Evolutionary conservation across 1,139 yeast genomes (phyloP), one percentile per base, ranked within the genome.

Genomic region (Saccharomyces hybrid): DNA sequence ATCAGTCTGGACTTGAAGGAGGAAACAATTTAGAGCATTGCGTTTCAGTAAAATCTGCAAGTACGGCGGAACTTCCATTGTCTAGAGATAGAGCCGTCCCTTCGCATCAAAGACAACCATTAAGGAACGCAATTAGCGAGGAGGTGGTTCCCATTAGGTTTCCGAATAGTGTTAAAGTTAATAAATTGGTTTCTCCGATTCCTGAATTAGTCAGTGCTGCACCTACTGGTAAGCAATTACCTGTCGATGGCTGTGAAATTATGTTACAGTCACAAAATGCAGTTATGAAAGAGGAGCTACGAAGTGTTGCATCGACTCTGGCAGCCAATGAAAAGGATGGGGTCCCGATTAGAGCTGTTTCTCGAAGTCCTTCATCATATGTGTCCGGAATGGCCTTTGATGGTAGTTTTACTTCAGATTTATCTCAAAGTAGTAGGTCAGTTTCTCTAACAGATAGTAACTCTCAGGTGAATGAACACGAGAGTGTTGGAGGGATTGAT

Each of bases 301-400:
- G 25, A 32, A 32, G 14, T 25, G 27, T 20, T 31, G 53, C 5
- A 7, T 42, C 44, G 26, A 34, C 51, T 5, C 54, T 52, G 11
- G 57, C 49, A 9, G 51, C 31, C 9, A 55, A 29, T 13, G 44
- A 23, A 25, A 34, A 14, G 46, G 44, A 38, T 9, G 44, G 9
- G 44, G 6, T 16, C 1, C 23, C 44, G 6, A 5, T 38, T 16
- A 38, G 44, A 38, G 44, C 6, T 9, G 3, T 4, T 8, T 16
- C 44, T 38, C 25, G 6, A 38, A 16, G 25, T 38, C 44, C 9
- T 38, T 9, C 8, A 16, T 20, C 20, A 9, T 38, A 38, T 38
- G 4, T 38, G 44, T 16, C 25, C 1, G 44, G 9, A 9, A 8
- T 38, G 9, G n/a, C 5, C 23, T 9, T 13, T 16, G 9, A 9